Conservation (phyloP, 208 protist genomes). For the Acanthamoeba culbertsoni region DNA sequence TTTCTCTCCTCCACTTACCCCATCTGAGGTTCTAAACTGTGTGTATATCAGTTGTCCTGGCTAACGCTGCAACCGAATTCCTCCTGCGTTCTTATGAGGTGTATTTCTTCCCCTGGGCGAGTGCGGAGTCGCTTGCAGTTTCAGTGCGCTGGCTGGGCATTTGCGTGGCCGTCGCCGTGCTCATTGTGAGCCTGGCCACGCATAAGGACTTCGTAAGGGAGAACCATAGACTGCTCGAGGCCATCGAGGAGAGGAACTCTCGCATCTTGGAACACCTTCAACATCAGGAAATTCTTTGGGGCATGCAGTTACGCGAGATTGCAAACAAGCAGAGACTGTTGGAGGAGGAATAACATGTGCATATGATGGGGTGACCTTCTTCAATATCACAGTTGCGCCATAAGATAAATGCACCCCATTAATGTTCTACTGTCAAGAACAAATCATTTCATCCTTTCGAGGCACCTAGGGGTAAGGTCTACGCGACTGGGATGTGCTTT, state of each 20-base stretch:
- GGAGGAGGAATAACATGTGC: too few species aligned
- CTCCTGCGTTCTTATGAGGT: not conserved
- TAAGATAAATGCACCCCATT: too few species aligned
- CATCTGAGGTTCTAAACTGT: not conserved
- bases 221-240: not conserved
- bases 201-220: not conserved
- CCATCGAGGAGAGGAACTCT: not conserved
- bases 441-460: too few species aligned
- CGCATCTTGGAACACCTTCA: slow-evolving; percentile 24
- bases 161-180: not conserved
- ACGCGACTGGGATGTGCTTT: too few species aligned
- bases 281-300: not conserved
- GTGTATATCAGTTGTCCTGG: not conserved
- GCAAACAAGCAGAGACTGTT: not conserved
- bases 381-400: too few species aligned
- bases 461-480: too few species aligned
- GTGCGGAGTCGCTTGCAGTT: not conserved
- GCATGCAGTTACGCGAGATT: not conserved
- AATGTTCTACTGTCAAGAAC: too few species aligned
- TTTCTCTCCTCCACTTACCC: not conserved
- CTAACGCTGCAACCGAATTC: not conserved
- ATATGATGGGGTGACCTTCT: too few species aligned
- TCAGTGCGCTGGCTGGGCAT: not conserved
- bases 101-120: not conserved
- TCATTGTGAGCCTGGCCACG: not conserved